Evolutionary conservation across 176 grass and related monocot species (phyloP), one percentile per base, ranked within the genome.

Genomic region (Aegilops speltoides): DNA sequence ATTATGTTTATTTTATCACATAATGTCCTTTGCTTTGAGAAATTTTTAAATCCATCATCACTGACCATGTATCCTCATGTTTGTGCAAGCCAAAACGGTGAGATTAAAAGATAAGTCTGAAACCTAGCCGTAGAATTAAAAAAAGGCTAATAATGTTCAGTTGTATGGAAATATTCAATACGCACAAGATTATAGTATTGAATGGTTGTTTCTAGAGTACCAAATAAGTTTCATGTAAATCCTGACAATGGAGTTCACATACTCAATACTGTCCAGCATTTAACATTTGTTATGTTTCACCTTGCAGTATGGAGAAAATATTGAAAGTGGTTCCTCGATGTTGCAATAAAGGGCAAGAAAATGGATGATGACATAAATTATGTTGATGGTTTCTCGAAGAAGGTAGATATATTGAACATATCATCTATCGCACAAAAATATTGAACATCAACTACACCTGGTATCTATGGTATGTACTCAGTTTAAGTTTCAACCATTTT

Each of bases 281-380:
- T 90, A 43, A 91, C 56, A 7, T 88, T 77, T 48, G 24, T 61
- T 41, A 14, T 33, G 15, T 85, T 63, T 28, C 68, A 20, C 38
- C 68, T 68, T 59, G 24, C 87, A 98, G 95, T 95, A 91, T 89
- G 93, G 84, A 71, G 95, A 98, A 89, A 91, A 98, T 90, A 45
- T 98, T 93, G 95, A 93, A 91, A 93, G 93, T 84, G 91, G 93
- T 64, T 95, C 82, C 60, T 98, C 95, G 91, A 95, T 90, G 95
- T 98, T 59, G 91, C 93, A 87, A 88, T 91, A 38, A 98, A 95
- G 84, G 93, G 95, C 85, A 95, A 89, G 80, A 95, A 92, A 79
- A 95, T 98, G 85, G 95, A 95, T 13, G 95, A 98, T 79, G 95
- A 98, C 68, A 98, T 98, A 90, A 98, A 98, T 82, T 91, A 91